Evolutionary conservation across 179 eudicot species (phyloP).

Genomic region (Vitellaria paradoxa): DNA sequence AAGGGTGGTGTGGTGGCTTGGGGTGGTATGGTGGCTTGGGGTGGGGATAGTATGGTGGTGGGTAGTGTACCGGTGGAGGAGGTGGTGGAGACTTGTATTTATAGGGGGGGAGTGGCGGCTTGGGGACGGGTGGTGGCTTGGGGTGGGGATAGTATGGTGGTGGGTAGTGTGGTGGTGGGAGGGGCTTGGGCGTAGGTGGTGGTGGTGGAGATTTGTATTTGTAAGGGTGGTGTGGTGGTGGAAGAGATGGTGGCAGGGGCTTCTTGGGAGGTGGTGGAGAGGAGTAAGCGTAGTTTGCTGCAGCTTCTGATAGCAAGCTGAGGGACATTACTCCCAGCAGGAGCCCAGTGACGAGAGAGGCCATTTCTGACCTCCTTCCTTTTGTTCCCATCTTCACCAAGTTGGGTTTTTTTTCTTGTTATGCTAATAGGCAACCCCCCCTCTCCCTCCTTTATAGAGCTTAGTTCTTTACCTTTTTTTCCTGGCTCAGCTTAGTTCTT

Average conservation of each 20-base stretch:
- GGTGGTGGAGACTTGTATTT: too few relatives aligned
- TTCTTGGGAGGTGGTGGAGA: conserved; percentile 10
- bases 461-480: not conserved
- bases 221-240: not conserved
- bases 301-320: conserved; percentile 7
- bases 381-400: conserved; percentile 15
- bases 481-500: too few relatives aligned
- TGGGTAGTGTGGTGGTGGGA: not conserved
- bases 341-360: conserved; percentile 11
- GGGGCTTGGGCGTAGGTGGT: too few relatives aligned
- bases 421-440: conserved; percentile 6
- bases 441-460: conserved; percentile 15
- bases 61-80: too few relatives aligned
- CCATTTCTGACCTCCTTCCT: conserved; percentile 17
- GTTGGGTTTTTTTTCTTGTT: conserved; percentile 3
- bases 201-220: conserved; percentile 15
- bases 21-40: not conserved
- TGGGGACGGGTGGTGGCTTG: conserved; percentile 9
- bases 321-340: conserved; percentile 3
- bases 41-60: too few relatives aligned
- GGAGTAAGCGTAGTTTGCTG: not conserved
- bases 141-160: conserved; percentile 12
- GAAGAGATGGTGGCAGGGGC: conserved; percentile 8
- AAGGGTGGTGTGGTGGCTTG: too few relatives aligned
- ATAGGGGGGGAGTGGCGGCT: too few relatives aligned